Conservation (phyloP, 768 basidiomycete species). For the Trametes cinnabarina region DNA sequence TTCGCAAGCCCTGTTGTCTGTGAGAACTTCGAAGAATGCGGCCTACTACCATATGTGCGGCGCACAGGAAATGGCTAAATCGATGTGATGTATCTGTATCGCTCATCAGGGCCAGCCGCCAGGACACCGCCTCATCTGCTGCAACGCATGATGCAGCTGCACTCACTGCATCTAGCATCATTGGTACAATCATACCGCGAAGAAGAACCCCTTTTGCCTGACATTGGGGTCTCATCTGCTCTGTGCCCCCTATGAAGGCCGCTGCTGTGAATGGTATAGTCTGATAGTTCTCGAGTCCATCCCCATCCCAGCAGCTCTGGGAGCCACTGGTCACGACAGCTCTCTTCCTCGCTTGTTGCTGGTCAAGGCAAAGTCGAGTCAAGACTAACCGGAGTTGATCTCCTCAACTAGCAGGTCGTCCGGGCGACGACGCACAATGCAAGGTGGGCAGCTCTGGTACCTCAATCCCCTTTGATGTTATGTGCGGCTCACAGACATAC, state of each 20-base stretch:
- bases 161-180: constrained; percentile 8
- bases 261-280: neutral
- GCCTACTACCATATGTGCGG: neutral
- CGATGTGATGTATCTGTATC: neutral
- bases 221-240: neutral
- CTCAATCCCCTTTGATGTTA: neutral
- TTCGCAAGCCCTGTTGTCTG: too few relatives aligned
- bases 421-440: constrained; percentile 3
- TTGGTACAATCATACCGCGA: constrained; percentile 4
- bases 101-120: neutral
- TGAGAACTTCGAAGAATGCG: neutral
- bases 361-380: neutral
- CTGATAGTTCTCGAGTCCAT: neutral
- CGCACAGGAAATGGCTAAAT: neutral
- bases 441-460: constrained; percentile 17
- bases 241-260: constrained; percentile 7
- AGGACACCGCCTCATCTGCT: constrained; percentile 1
- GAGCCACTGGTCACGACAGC: constrained; percentile 9
- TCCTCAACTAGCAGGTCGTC: constrained; percentile 14
- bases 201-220: neutral
- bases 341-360: neutral
- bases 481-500: neutral
- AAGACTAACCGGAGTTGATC: constrained; percentile 17
- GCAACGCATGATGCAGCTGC: neutral
- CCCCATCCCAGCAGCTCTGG: constrained; percentile 12